Evolutionary conservation across 1,139 yeast species (phyloP), one percentile per base, ranked within the genome.

Genomic region (Kurtzmaniella quercitrusa): DNA sequence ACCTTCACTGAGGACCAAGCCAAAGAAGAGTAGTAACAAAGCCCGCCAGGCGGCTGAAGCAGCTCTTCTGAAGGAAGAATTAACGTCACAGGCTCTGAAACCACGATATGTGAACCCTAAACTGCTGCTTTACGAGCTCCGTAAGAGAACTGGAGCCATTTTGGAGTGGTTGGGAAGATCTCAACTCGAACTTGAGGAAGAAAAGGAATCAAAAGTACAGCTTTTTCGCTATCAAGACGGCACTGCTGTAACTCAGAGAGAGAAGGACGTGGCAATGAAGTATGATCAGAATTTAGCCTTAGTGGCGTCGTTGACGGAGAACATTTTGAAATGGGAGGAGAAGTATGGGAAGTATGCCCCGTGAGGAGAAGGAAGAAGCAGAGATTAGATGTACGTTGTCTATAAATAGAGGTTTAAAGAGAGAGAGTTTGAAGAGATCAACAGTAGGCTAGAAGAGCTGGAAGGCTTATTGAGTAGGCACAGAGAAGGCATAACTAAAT

Each of bases 91-190:
- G 57, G 83, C 90, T 5, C 84, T 90, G 39, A 85, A 81, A 53
- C 96, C 98, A 12, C 76, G 96, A 43, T 72, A 81, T 44, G 97
- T 95, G 7, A 84, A 84, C 47, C 81, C 83, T 11, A 77, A 87
- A 44, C 78, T 88, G 2, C 76, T 90, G 2, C 65, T 90, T 47
- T 77, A 78, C 51, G 98, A 91, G 59, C 81, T 91, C 82, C 79
- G 91, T 44, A 83, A 89, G 57, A 75, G 98, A 46, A 87, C 90
- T 1, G 86, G 91, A 4, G 95, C 96, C 2, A 90, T 93, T 16
- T 69, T 91, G 55, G 98, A 93, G 65, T 93, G 91, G 75, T 75
- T 91, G 25, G 89, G 89, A 8, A 73, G 96, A 41, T 85, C 95
- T 2, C 95, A 89, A 59, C 63, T 81, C 46, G 97, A 93, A 57